Evolutionary conservation across 2,329 filamentous ascomycete genomes (phyloP), one percentile per base, ranked within the genome.

Genomic region (Epichloe uncinata): DNA sequence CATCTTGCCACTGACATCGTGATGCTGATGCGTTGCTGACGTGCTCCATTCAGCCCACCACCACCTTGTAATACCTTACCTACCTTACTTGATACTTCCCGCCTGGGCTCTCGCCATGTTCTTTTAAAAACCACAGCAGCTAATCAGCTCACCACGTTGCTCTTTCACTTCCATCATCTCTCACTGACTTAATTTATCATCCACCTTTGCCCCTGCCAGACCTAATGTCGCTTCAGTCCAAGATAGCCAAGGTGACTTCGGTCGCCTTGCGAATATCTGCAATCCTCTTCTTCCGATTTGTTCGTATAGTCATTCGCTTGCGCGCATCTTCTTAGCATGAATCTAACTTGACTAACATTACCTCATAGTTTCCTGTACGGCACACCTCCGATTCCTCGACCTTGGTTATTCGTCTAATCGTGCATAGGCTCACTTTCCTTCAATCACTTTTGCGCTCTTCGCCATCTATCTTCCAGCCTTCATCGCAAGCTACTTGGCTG

Each of bases 391-490:
- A 16, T 47, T 13, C 8, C 13, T 35, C n/a, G 30, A 37, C n/a
- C 26, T 35, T 43, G 16, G 38, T 54, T 26, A 6, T 16, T 30
- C 44, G 18, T 15, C 52, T 53, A 51, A 57, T 48, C 38, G 42
- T 36, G 41, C 48, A 11, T 56, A 68, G 65, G 66, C 65, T 50
- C 64, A 65, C 55, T 64, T 70, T 52, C 62, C 73, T 53, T 81
- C 81, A 33, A 57, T 78, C 37, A 69, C 81, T 3, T 79, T 80
- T 50, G 73, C 82, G 0, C 68, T 84, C 2, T 81, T 84, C 53
- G 80, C 77, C 22, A 65, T 87, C 51, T 87, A 87, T 57, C 61
- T 82, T 0, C 74, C 82, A 0, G 72, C 81, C 0, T 86, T 84
- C 64, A 63, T 85, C 47, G 67, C 71, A 12, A 78, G 74, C 56